These are phyloP conservation scores for Gastroboletus turbinatus DNA, from an alignment of 1,284 basidiomycete species.

Conservation along the genomic window DNA sequence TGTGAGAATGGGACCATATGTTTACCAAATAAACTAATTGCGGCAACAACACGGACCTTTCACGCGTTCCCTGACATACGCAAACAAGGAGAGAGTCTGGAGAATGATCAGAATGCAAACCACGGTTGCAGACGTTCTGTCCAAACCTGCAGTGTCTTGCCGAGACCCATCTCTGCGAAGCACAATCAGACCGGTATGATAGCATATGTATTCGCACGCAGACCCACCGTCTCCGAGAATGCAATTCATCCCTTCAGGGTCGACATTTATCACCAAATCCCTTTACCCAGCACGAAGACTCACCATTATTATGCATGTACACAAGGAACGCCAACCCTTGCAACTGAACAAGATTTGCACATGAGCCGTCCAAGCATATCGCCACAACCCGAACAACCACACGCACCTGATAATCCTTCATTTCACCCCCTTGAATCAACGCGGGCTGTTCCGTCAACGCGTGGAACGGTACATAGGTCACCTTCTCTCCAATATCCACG, in stretches of 20 bases:
- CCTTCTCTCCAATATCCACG: slow-evolving; percentile 19
- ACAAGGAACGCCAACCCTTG: slow-evolving; percentile 53
- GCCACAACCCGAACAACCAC: not conserved
- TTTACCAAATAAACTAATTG: not conserved
- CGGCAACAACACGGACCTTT: slow-evolving; percentile 32
- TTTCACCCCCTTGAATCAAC: slow-evolving; percentile 44
- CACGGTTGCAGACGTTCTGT: not conserved
- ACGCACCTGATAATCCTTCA: slow-evolving; percentile 60
- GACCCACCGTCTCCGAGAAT: slow-evolving; percentile 58
- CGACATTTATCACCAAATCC: not conserved
- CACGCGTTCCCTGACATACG: slow-evolving; percentile 49
- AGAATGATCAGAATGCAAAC: slow-evolving; percentile 1
- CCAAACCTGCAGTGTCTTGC: slow-evolving; percentile 60
- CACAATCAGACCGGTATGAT: slow-evolving; percentile 7
- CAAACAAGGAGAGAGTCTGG: slow-evolving; percentile 59
- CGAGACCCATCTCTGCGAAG: slow-evolving; percentile 54
- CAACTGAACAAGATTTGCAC: slow-evolving; percentile 34
- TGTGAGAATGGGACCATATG: slow-evolving; percentile 10
- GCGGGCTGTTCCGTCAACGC: slow-evolving; percentile 46
- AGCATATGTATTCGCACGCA: not conserved
- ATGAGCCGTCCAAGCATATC: slow-evolving; percentile 2
- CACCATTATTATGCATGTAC: slow-evolving; percentile 58
- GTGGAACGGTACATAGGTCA: slow-evolving; percentile 38
- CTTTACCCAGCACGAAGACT: not conserved
- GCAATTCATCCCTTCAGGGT: slow-evolving; percentile 50